Evolutionary conservation across 441 rosid species (phyloP), one percentile per base, ranked within the genome.

Genomic region (Pelargonium citronellum): DNA sequence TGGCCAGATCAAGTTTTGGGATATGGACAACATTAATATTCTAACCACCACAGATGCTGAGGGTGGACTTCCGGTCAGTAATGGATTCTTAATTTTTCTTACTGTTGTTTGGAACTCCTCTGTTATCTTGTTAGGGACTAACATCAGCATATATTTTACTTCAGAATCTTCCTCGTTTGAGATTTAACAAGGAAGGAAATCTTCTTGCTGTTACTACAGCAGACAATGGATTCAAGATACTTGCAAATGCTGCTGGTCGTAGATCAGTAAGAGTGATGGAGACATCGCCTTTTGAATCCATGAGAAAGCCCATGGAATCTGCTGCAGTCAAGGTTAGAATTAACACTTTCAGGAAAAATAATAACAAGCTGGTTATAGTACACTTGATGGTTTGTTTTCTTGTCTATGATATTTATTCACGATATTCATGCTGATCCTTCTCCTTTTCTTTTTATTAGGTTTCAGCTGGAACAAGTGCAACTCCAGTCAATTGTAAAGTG

Each of bases 121-220:
- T 57, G 62, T 17, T 57, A 7, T 57, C 27, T 17, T 57, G 9
- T 57, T 6, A 57, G 27, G 4, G 19, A 57, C 24, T 57, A 2
- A 57, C 20, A 57, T 55, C 39, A 7, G 49, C 8, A 49, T 71
- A 64, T 69, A 61, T 64, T 71, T 71, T 71, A 67, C 47, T 85
- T 80, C 89, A 90, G 95, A 85, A 85, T 64, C 83, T 91, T 66
- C 92, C 96, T 72, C 85, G 90, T 68, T 73, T 92, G 74, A 80
- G 88, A 80, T 89, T 90, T 78, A 89, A 86, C 81, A 90, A 82
- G 82, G 93, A 90, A 79, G 96, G 98, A 68, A 81, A 80, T 16
- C 74, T 92, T 37, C 80, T 90, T 76, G 92, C 98, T 62, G 85
- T 88, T 75, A 87, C 98, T 61, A 88, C 98, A 67, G 84, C 71